Conservation (phyloP, 352 stramenopile genomes). For the Globisporangium alternatum region DNA sequence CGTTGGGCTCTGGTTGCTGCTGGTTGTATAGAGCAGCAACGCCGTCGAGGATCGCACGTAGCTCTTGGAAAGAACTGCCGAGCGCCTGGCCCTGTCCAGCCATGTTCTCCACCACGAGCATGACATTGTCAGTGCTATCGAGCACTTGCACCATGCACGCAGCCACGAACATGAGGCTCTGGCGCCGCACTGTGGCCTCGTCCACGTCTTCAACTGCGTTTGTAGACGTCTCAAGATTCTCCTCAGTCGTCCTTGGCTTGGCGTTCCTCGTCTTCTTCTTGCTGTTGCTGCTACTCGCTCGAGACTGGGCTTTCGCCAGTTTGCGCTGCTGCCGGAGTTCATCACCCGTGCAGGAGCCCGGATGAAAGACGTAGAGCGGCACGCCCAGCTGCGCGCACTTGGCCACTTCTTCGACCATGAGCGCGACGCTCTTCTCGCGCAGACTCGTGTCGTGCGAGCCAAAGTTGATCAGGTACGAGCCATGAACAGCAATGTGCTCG, state of each 20-base stretch:
- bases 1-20: background rate
- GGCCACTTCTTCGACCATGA: slow-evolving; percentile 41
- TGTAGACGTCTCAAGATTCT: background rate
- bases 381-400: slow-evolving; percentile 39
- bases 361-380: slow-evolving; percentile 42
- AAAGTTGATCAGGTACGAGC: slow-evolving; percentile 47
- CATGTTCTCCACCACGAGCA: slow-evolving; percentile 46
- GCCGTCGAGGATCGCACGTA: slow-evolving; percentile 30
- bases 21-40: background rate
- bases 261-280: background rate
- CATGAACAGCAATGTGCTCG: slow-evolving; percentile 33
- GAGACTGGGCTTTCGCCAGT: slow-evolving; percentile 4
- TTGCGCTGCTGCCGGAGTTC: slow-evolving; percentile 11
- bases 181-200: slow-evolving; percentile 1
- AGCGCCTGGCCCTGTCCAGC: slow-evolving; percentile 38
- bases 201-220: background rate
- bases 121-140: slow-evolving; percentile 22
- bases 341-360: slow-evolving; percentile 27
- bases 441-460: slow-evolving; percentile 31
- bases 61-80: slow-evolving; percentile 31
- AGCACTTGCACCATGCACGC: slow-evolving; percentile 34
- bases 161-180: slow-evolving; percentile 28
- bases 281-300: slow-evolving; percentile 15
- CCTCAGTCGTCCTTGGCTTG: slow-evolving; percentile 5
- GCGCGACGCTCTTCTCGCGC: slow-evolving; percentile 31